Evolutionary conservation across 108 stramenopile genomes (phyloP), one percentile per base, ranked within the genome.

Genomic region (Schizochytrium sp.): DNA sequence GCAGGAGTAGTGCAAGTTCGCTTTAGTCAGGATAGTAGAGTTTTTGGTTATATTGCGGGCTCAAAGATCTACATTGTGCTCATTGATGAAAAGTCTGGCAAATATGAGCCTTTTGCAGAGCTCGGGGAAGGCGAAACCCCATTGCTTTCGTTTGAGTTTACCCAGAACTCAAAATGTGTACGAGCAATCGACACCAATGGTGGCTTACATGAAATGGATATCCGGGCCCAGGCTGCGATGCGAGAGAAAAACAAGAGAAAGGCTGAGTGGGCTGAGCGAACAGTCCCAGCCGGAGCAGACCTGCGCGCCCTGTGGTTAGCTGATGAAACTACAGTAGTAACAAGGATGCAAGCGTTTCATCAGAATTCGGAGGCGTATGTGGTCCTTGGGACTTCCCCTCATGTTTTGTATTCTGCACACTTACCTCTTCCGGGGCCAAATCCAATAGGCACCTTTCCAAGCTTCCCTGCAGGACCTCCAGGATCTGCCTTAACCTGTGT

Each of bases 281-380:
- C 64, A 8, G 64, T 69, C 28, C 64, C 64, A 69, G 64, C 64
- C 28, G 64, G 64, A 7, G 64, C 64, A 2, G 64, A 69, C 44
- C 12, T 69, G 12, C 64, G 64, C 64, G 40, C 64, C 42, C 1
- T 69, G 5, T 69, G 64, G 64, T 7, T 3, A 8, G 15, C 64
- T 8, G 64, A 69, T 15, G 64, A 69, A 44, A 69, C 64, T 38
- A 69, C 64, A 7, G 42, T 44, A 44, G 28, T 69, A 12, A 7
- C 44, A 38, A 44, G 42, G 42, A 69, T 69, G 64, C 64, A 44
- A 7, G 12, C 64, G 42, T 69, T 69, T 3, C 64, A 69, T 44
- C 42, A 69, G 42, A 38, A 69, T 15, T 38, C 64, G 42, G 64
- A 69, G 64, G 28, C 64, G 5, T 44, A 44, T 38, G 5, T 69